Evolutionary conservation across 106 monocot genomes (phyloP), one percentile per base, ranked within the genome.

Genomic region (Allium sativum): DNA sequence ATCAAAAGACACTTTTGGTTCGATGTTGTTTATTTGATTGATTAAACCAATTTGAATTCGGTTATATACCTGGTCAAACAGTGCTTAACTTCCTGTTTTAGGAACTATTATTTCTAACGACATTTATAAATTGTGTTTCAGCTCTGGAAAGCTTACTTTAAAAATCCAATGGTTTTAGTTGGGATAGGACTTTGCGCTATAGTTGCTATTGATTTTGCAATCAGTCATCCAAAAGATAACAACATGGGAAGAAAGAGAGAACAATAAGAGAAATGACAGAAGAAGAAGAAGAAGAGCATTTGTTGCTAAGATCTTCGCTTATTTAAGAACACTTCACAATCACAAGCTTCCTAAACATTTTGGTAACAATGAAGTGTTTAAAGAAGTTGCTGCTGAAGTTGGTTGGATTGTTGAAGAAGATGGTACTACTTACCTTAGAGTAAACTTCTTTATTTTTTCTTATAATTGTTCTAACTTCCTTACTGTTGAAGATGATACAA

Each of bases 131-230:
- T 62, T 62, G 1, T 68, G 56, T 14, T 62, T 20, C 52, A 95
- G 95, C 57, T 95, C 51, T 95, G 95, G 95, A 86, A 75, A 54
- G 68, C 73, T 59, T 74, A 90, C 64, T 84, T 95, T 59, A 68
- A 63, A 62, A 84, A 66, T 57, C 90, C 95, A 21, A 90, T 95
- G 90, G 73, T 84, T 20, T 76, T 95, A 68, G 87, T 95, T 50
- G 90, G 95, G 15, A 79, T 90, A 13, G 90, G 95, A 59, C 95
- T 95, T 64, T 89, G 95, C 71, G 95, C 95, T 56, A 84, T 90
- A 65, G 86, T 84, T 73, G 86, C 95, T 11, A 87, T 90, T 65
- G 95, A 95, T 61, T 95, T 95, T 78, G 71, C 81, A 52, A 56
- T 66, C 45, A 75, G 72, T 43, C 64, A 90, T 82, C 94, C 95